phyloP scores from a whole-genome alignment of 1,139 yeast genomes.

The Suhomyces taliae region DNA sequence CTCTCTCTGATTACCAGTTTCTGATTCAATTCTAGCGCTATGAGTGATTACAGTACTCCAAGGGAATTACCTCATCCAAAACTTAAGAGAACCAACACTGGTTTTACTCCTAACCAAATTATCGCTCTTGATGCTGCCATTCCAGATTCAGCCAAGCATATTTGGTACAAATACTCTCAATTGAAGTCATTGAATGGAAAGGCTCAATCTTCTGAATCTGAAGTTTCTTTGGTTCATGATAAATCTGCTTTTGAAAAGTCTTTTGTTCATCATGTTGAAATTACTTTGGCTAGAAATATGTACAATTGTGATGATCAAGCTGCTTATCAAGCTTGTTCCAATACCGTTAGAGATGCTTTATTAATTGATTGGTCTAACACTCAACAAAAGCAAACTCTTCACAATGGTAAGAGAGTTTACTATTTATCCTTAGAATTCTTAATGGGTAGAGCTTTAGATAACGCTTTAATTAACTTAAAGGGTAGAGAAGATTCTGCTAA shows the following conservation, averaged over 20 bases:
- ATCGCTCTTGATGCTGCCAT: constrained; percentile 78
- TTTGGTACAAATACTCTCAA: constrained; percentile 67
- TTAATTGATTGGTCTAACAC: constrained; percentile 91
- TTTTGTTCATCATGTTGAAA: constrained; percentile 85
- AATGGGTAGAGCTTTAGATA: constrained; percentile 95
- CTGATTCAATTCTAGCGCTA: constrained; percentile 11
- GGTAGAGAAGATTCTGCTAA: constrained; percentile 50
- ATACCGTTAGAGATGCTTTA: constrained; percentile 74
- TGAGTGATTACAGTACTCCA: constrained; percentile 48
- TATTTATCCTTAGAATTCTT: constrained; percentile 85
- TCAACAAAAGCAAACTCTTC: constrained; percentile 82
- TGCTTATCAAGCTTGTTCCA: constrained; percentile 88
- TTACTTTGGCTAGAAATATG: constrained; percentile 83
- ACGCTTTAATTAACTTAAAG: constrained; percentile 79
- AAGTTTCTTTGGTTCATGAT: constrained; percentile 28
- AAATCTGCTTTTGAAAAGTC: constrained; percentile 55
- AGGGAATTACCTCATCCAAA: constrained; percentile 43
- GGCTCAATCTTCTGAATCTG: constrained; percentile 32
- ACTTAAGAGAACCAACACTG: constrained; percentile 75
- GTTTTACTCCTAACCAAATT: constrained; percentile 88
- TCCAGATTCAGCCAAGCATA: constrained; percentile 72
- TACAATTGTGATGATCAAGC: constrained; percentile 91
- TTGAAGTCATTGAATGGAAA: constrained; percentile 32
- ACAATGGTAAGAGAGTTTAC: constrained; percentile 84
- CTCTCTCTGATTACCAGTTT: not conserved